These are phyloP conservation scores for Cryoendolithus antarcticus DNA, from an alignment of 2,329 filamentous ascomycete species.

Conservation along the genomic window DNA sequence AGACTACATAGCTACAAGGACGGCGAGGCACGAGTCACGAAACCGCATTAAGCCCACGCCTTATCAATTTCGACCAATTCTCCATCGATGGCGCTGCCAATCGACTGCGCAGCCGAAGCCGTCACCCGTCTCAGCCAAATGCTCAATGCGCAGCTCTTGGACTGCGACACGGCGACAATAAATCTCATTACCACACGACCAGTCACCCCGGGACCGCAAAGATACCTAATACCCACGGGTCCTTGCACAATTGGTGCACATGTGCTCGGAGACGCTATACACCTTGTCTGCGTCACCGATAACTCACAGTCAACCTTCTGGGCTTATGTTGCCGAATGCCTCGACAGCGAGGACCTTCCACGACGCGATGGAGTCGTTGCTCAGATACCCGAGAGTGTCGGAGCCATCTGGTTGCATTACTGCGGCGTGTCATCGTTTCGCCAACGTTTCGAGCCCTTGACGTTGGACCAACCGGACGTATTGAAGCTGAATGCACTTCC, in stretches of 20 bases:
- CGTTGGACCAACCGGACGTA: too few relatives aligned
- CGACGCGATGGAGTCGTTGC: slow-evolving; percentile 2
- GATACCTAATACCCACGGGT: slow-evolving; percentile 7
- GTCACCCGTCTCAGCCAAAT: too few relatives aligned
- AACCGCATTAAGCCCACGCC: too few relatives aligned
- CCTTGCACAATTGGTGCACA: slow-evolving; percentile 6
- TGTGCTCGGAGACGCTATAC: slow-evolving; percentile 8
- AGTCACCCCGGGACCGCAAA: slow-evolving; percentile 1
- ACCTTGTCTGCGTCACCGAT: slow-evolving; percentile 11
- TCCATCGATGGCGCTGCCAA: too few relatives aligned
- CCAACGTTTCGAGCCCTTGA: too few relatives aligned
- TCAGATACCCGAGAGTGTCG: neutral
- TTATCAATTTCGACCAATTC: too few relatives aligned
- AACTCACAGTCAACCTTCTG: slow-evolving; percentile 12
- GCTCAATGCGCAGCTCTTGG: too few relatives aligned
- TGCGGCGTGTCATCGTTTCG: neutral
- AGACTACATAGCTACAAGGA: too few relatives aligned
- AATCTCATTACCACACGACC: neutral
- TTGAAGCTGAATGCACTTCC: too few relatives aligned
- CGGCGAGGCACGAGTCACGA: too few relatives aligned
- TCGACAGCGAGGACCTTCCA: slow-evolving; percentile 6
- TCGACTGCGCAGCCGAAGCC: too few relatives aligned
- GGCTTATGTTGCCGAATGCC: slow-evolving; percentile 9
- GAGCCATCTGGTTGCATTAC: slow-evolving; percentile 3
- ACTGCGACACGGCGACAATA: too few relatives aligned